phyloP scores from a whole-genome alignment of 208 protist genomes.

The Leishmania turanica region DNA sequence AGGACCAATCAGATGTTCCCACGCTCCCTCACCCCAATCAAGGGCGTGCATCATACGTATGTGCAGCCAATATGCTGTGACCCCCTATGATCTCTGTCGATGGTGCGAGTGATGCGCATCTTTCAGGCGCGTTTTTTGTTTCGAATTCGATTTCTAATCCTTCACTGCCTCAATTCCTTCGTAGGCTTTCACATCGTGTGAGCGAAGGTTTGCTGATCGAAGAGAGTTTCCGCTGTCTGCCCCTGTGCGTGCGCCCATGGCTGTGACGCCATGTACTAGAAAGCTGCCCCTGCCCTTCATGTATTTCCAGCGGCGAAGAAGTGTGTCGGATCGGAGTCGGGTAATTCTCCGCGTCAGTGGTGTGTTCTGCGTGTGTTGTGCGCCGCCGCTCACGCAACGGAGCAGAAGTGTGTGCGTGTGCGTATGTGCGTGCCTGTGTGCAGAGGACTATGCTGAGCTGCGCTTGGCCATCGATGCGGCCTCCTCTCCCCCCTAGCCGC shows the following conservation, averaged over 20 bases:
- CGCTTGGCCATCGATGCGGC: neutral
- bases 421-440: no score
- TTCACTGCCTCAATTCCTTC: slow-evolving; percentile 14
- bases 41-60: neutral
- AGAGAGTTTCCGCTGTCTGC: slow-evolving; percentile 16
- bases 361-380: slow-evolving; percentile 1
- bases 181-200: slow-evolving; percentile 23
- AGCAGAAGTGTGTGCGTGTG: neutral
- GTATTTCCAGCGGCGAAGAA: neutral
- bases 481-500: neutral
- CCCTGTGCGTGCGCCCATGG: neutral
- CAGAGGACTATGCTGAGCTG: neutral
- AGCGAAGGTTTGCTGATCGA: slow-evolving; percentile 51
- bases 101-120: neutral
- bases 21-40: neutral
- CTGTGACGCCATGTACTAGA: neutral
- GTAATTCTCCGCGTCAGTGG: slow-evolving; percentile 16
- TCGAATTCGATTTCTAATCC: slow-evolving; percentile 50
- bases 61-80: neutral
- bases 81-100: neutral
- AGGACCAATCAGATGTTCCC: neutral
- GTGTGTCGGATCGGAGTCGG: slow-evolving; percentile 28
- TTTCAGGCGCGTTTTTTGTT: neutral
- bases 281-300: neutral
- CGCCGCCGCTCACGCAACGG: neutral